Base-by-base conservation (phyloP, 306 rosid species). In the Cucurbita maxima region DNA sequence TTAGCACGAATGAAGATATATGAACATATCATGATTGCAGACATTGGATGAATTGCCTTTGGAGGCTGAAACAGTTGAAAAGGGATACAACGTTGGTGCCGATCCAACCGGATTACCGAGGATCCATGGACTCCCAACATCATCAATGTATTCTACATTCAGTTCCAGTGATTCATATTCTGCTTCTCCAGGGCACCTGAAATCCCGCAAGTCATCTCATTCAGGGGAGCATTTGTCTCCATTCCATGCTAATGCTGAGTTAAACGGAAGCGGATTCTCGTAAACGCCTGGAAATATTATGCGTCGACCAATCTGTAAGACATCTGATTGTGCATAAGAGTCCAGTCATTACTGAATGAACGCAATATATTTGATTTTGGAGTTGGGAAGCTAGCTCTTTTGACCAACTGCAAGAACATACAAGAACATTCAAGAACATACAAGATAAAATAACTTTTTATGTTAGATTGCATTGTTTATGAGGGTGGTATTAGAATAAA, bases 51-150 rank as follows among this genome's bases (percentile, higher is more conserved):
- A 94, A 45, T 79, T 94, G 63, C 99, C 99, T 64, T 57, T 89
- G 86, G 97, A 91, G 82, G 96, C 99, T 3, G 99, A 94, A 79
- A 84, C 99, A 19, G 88, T 94, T 45, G 99, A 94, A 81, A 94
- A 89, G 76, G 99, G 97, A 70, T 91, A 83, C 80, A 84, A 81
- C 78, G 76, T 85, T 79, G 89, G 87, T 48, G 67, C 88, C 22
- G 99, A 89, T 76, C 75, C 92, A 51, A 89, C 88, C 9, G 99
- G 97, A 76, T 81, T 94, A 82, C 99, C 99, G 16, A 91, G 77
- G 88, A 88, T 89, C 82, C 88, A 86, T 56, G 97, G 99, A 76
- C 73, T 91, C 58, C 96, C 96, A 38, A 67, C 89, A 45, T 86
- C 96, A n/a, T 81, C 96, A 0, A 61, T 91, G 82, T 91, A 91